A percentile compares a stretch with the other conserved stretches of the same genome.
Conservation (phyloP, 2,329 filamentous ascomycete species). For the Aureobasidium melanogenum region DNA sequence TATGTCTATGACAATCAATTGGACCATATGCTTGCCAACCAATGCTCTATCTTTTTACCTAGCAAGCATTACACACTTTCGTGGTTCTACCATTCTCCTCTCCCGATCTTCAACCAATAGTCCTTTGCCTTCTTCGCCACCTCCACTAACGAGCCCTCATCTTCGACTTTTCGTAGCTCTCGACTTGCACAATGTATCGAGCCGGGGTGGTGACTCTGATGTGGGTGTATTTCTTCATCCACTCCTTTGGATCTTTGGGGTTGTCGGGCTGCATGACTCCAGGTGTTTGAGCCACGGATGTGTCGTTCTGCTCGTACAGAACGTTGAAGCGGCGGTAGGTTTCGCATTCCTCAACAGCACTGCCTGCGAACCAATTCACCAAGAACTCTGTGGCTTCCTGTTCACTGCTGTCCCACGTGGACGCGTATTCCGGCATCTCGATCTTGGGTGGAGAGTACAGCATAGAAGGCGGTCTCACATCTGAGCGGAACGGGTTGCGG, state of each 20-base stretch:
- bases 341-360: conserved; percentile 16
- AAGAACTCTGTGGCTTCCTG: conserved; percentile 21
- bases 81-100: neutral
- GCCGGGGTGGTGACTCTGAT: conserved; percentile 18
- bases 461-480: neutral
- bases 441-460: conserved; percentile 1
- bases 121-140: too few species aligned
- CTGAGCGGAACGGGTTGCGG: neutral
- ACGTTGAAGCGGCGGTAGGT: conserved; percentile 23
- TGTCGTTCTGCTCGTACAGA: conserved; percentile 18
- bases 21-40: neutral
- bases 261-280: conserved; percentile 9
- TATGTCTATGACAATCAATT: neutral
- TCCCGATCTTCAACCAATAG: neutral
- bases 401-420: conserved; percentile 19
- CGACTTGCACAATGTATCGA: neutral
- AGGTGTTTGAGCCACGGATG: neutral
- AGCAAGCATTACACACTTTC: neutral
- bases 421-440: conserved; percentile 18
- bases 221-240: conserved; percentile 21
- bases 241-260: conserved; percentile 19
- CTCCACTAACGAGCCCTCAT: neutral
- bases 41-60: neutral
- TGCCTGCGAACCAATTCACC: conserved; percentile 24
- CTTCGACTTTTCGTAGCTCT: conserved; percentile 13